phyloP scores from a whole-genome alignment of 2,329 filamentous ascomycete species.

The Lomentospora prolificans region DNA sequence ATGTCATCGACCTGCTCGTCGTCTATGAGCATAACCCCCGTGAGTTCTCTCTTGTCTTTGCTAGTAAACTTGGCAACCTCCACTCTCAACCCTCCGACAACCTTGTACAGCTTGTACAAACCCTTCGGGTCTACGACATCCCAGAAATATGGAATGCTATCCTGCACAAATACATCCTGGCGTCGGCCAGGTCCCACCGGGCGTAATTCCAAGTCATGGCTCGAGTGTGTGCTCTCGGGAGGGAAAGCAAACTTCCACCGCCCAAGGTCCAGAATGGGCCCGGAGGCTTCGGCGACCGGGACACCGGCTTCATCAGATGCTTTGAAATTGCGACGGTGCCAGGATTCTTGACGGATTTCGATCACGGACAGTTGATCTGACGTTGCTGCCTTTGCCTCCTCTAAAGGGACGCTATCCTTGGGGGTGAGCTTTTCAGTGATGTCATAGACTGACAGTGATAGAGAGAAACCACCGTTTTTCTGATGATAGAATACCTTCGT shows the following conservation, averaged over 20 bases:
- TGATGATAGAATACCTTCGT: background rate
- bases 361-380: background rate
- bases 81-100: background rate
- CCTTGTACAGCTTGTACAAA: background rate
- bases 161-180: background rate
- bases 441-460: background rate
- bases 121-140: background rate
- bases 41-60: background rate
- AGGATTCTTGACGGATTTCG: background rate
- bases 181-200: background rate
- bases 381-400: background rate
- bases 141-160: background rate
- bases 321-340: background rate
- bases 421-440: background rate
- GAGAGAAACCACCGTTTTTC: background rate
- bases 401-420: background rate
- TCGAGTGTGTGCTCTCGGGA: background rate
- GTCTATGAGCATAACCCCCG: background rate
- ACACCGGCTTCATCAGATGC: background rate
- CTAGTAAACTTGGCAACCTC: background rate
- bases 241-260: background rate
- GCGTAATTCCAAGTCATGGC: background rate
- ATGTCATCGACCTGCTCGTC: background rate
- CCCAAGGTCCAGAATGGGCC: background rate
- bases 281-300: background rate